Conservation (phyloP, 139 green algal species). For the Chlorella sp. region DNA sequence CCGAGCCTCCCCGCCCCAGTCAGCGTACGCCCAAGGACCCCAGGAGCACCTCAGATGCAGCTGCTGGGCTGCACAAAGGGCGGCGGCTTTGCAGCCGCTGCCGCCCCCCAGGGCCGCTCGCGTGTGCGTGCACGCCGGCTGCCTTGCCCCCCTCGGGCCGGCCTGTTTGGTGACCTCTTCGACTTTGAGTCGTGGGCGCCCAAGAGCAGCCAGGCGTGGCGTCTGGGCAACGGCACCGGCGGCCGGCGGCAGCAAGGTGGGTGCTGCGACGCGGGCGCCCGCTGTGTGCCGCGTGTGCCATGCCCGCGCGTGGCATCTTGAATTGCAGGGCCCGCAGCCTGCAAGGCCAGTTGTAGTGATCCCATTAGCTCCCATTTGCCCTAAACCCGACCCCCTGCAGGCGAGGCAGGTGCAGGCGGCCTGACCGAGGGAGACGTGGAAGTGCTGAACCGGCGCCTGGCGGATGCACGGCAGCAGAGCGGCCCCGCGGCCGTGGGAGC, state of each 20-base stretch:
- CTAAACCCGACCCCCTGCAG: constrained; percentile 1
- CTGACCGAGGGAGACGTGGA: constrained; percentile 43
- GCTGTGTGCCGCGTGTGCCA: too few relatives aligned
- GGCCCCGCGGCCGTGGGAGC: neutral
- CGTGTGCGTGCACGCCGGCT: neutral
- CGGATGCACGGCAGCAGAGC: neutral
- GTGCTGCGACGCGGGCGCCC: neutral
- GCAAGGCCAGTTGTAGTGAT: too few relatives aligned
- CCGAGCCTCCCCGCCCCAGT: neutral
- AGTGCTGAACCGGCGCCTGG: constrained; percentile 39
- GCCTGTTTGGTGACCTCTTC: constrained; percentile 34
- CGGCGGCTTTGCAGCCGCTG: neutral
- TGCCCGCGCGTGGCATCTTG: neutral
- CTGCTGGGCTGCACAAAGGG: neutral
- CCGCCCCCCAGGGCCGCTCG: neutral
- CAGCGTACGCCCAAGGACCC: neutral
- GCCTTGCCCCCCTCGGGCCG: neutral
- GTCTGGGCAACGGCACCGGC: neutral
- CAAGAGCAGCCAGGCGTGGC: constrained; percentile 3
- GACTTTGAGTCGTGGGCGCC: constrained; percentile 46
- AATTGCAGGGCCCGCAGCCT: too few relatives aligned
- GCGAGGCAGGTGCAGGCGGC: neutral
- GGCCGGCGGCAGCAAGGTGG: neutral
- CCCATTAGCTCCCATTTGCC: too few relatives aligned
- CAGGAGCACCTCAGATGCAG: neutral